Evolutionary conservation across 345 rosid species (phyloP).

Genomic region (Ceriops zippeliana): DNA sequence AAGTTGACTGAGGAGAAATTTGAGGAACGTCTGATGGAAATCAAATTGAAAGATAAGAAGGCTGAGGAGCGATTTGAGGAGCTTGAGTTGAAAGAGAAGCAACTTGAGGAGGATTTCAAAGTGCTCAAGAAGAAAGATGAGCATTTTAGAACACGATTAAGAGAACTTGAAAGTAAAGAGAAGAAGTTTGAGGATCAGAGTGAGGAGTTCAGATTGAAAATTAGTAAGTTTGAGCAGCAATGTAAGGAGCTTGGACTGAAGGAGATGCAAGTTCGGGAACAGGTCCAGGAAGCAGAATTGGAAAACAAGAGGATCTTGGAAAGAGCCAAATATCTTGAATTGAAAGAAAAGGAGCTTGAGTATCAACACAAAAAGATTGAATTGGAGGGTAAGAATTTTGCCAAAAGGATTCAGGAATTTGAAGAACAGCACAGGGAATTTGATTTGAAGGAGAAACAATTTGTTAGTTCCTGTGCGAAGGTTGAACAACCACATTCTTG

Average conservation of each 20-base stretch:
- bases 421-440: conserved; percentile 21
- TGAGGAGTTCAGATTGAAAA: conserved; percentile 12
- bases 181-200: background rate
- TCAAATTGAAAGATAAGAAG: conserved; percentile 29
- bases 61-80: conserved; percentile 13
- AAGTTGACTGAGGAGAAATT: background rate
- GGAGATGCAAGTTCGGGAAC: conserved; percentile 12
- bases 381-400: conserved; percentile 17
- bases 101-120: conserved; percentile 5
- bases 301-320: conserved; percentile 12
- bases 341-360: conserved; percentile 14
- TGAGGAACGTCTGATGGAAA: conserved; percentile 8
- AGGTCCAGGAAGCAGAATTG: conserved; percentile 11
- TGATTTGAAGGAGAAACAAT: conserved; percentile 24
- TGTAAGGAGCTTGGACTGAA: conserved; percentile 15
- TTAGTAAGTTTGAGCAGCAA: background rate
- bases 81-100: conserved; percentile 1
- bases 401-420: background rate
- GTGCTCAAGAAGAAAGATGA: conserved; percentile 20
- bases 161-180: background rate
- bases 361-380: background rate
- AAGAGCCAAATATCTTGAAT: conserved; percentile 5
- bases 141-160: conserved; percentile 4
- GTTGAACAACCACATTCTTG: conserved; percentile 14
- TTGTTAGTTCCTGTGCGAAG: conserved; percentile 12